phyloP scores from a whole-genome alignment of 768 basidiomycete species.

The Russula sp. region DNA sequence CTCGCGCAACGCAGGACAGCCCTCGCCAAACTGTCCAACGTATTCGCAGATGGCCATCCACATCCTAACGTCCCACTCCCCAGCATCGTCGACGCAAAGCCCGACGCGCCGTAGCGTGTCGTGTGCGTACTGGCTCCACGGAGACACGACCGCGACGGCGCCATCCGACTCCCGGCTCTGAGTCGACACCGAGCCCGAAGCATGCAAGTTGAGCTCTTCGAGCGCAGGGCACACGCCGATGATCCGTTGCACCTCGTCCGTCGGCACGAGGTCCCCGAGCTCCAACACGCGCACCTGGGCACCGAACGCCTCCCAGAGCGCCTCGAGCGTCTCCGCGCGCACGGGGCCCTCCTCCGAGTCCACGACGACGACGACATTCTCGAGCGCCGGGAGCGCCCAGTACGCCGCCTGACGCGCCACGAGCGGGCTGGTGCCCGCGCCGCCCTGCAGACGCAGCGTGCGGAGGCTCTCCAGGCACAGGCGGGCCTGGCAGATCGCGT shows the following conservation, averaged over 20 bases:
- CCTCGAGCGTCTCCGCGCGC: constrained; percentile 1
- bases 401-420: constrained; percentile 13
- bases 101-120: constrained; percentile 10
- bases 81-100: not conserved
- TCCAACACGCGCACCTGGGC: constrained; percentile 8
- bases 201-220: constrained; percentile 14
- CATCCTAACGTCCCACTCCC: not conserved
- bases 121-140: constrained; percentile 1
- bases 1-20: constrained; percentile 4
- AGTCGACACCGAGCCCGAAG: not conserved
- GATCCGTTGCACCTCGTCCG: not conserved
- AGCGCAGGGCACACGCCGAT: constrained; percentile 12
- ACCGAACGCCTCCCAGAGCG: constrained; percentile 11
- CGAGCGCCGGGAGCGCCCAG: constrained; percentile 19
- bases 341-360: not conserved
- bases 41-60: not conserved
- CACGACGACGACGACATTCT: constrained; percentile 6
- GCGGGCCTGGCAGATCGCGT: too few species aligned
- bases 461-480: too few species aligned
- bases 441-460: too few species aligned
- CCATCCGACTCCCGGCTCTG: not conserved
- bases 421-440: too few species aligned
- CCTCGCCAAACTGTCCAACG: not conserved
- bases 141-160: not conserved
- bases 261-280: not conserved